These are phyloP conservation scores for Apiotrichum domesticum DNA, from an alignment of 1,284 basidiomycete species.

Conservation along the genomic window DNA sequence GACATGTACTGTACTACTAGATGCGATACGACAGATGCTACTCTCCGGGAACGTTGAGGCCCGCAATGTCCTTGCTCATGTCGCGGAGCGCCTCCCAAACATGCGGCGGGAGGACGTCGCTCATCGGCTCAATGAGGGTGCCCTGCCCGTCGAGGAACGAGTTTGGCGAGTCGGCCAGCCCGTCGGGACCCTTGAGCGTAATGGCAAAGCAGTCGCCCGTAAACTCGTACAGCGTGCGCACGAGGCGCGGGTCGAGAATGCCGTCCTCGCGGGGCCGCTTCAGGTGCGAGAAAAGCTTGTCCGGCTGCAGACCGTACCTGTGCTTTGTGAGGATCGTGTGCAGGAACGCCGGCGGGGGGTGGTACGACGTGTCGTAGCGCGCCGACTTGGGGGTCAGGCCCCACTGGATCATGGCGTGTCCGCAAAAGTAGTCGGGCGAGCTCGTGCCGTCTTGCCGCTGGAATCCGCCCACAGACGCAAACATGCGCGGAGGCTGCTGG, in stretches of 20 bases:
- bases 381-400: conserved; percentile 39
- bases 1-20: too few relatives aligned
- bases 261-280: conserved; percentile 36
- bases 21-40: background rate
- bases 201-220: conserved; percentile 43
- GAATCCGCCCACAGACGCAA: conserved; percentile 39
- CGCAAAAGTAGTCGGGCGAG: conserved; percentile 36
- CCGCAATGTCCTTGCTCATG: conserved; percentile 3
- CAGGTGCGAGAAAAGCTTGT: conserved; percentile 42
- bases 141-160: conserved; percentile 41
- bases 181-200: conserved; percentile 42
- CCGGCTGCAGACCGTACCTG: conserved; percentile 36
- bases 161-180: conserved; percentile 28
- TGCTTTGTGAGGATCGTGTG: conserved; percentile 50
- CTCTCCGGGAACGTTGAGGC: conserved; percentile 12
- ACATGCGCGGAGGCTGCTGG: conserved; percentile 45
- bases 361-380: conserved; percentile 33
- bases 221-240: conserved; percentile 41
- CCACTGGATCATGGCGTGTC: conserved; percentile 41
- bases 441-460: conserved; percentile 33
- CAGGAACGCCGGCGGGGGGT: conserved; percentile 47
- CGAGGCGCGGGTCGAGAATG: conserved; percentile 36
- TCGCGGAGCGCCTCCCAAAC: conserved; percentile 5
- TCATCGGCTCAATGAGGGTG: conserved; percentile 26
- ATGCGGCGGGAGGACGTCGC: conserved; percentile 15